Base-by-base conservation (phyloP, 2,329 filamentous ascomycete species). In the Verticillium tricorpus region DNA sequence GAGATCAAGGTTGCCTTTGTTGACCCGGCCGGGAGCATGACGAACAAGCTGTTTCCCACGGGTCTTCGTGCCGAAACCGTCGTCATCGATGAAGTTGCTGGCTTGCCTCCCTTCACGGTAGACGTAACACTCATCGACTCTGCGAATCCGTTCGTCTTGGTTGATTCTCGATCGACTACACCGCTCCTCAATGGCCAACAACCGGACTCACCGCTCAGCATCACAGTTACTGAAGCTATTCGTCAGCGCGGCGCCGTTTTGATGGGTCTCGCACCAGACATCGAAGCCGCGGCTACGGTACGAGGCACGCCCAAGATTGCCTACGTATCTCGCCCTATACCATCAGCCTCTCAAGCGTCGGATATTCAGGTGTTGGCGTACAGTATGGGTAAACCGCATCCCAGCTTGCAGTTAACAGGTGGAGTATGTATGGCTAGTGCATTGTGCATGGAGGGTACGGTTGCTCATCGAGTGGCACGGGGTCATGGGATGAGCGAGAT, bases 21-120 rank as follows among this genome's bases (percentile, higher is more conserved):
- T 17, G 73, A 84, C 31, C 87, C 86, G 0, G 83, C 78, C 2
- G 86, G 86, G 0, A 85, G 84, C 57, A 85, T 85, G 72, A 89
- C 86, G 0, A 82, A 82, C 3, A 80, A 78, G 63, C 68, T 85
- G 0, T 76, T 89, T 9, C 87, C 87, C 0, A 87, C 85, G 0
- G 84, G 85, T 0, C 77, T 77, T n/a, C 70, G 72, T 0, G 67
- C 78, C 2, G 78, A 86, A 66, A 69, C 56, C 0, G 72, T 88
- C 8, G 73, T 76, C 5, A 76, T 77, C 2, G 72, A 81, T 2
- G 73, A 80, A 0, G 59, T 67, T 12, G 55, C 35, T 17, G 37
- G 39, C 2, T 45, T 57, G 5, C 58, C 60, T 0, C 55, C 66
- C 0, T 72, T 74, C 14, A 76, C 76, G 2, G 72, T 75, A 2